These are phyloP conservation scores for Oryza brachyantha DNA, from an alignment of 176 grass and related monocot species.

Conservation along the genomic window DNA sequence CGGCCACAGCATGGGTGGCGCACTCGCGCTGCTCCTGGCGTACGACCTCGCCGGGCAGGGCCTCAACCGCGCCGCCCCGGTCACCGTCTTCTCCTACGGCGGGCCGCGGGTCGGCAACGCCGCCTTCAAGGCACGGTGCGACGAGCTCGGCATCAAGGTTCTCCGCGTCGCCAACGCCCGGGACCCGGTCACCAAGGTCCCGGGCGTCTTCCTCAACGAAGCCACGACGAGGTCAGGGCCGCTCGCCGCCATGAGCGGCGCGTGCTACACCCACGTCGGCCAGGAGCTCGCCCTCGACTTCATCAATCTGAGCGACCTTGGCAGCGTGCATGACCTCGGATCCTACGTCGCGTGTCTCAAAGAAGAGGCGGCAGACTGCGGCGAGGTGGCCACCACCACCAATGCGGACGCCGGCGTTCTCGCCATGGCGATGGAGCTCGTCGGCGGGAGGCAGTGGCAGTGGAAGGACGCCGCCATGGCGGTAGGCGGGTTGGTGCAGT, in stretches of 20 bases:
- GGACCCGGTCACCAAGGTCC: conserved; percentile 70
- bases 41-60: conserved; percentile 78
- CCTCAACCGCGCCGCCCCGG: conserved; percentile 39
- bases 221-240: conserved; percentile 6
- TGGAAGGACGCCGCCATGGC: conserved; percentile 65
- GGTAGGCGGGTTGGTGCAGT: conserved; percentile 61
- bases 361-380: background rate
- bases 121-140: conserved; percentile 64
- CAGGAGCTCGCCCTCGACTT: conserved; percentile 70
- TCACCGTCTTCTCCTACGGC: conserved; percentile 87
- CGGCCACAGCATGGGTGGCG: conserved; percentile 91
- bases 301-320: conserved; percentile 46
- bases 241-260: conserved; percentile 33
- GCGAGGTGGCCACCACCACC: background rate
- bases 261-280: conserved; percentile 80
- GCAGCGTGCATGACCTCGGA: conserved; percentile 69
- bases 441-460: conserved; percentile 25
- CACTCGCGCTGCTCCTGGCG: conserved; percentile 59
- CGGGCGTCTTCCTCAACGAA: conserved; percentile 78
- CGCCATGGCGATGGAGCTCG: conserved; percentile 37
- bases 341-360: conserved; percentile 58
- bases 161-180: conserved; percentile 64
- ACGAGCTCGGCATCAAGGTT: conserved; percentile 80
- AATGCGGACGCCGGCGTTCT: conserved; percentile 10
- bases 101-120: conserved; percentile 79